Conservation (phyloP, 2,329 filamentous ascomycete species). For the Pseudocercospora musae region DNA sequence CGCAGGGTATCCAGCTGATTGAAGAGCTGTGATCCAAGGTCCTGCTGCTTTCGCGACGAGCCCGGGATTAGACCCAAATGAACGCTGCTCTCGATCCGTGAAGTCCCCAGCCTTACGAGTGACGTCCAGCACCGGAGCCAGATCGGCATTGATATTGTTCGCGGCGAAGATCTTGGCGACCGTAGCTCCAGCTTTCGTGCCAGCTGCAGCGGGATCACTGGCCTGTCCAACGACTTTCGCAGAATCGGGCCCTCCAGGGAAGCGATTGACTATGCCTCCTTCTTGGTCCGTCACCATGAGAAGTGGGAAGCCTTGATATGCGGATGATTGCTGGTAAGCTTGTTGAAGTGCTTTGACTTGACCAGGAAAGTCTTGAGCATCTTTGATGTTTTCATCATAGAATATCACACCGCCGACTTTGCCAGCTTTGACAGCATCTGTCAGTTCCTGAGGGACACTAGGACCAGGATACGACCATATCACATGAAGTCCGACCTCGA, state of each 20-base stretch:
- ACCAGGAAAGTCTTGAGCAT: slow-evolving; percentile 4
- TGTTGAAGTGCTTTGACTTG: slow-evolving; percentile 15
- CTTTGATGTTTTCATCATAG: slow-evolving; percentile 18
- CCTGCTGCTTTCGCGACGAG: slow-evolving; percentile 8
- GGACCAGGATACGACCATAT: slow-evolving; percentile 18
- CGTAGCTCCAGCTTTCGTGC: slow-evolving; percentile 5
- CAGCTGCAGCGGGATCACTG: slow-evolving; percentile 7
- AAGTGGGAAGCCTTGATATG: slow-evolving; percentile 15
- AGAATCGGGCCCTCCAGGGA: slow-evolving; percentile 18
- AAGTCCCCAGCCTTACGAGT: slow-evolving; percentile 15
- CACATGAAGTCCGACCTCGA: slow-evolving; percentile 16
- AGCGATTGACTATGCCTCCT: slow-evolving; percentile 18
- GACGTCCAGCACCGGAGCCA: slow-evolving; percentile 21
- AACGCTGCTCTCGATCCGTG: slow-evolving; percentile 16
- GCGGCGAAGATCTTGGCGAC: slow-evolving; percentile 8
- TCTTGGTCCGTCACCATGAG: slow-evolving; percentile 20
- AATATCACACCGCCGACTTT: slow-evolving; percentile 21
- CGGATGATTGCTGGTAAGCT: slow-evolving; percentile 11
- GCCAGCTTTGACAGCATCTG: slow-evolving; percentile 9
- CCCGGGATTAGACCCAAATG: slow-evolving; percentile 11
- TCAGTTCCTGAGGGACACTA: slow-evolving; percentile 9
- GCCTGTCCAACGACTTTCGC: slow-evolving; percentile 12
- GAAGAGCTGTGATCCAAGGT: slow-evolving; percentile 15
- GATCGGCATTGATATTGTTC: slow-evolving; percentile 18
- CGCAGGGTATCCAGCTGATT: slow-evolving; percentile 11